Evolutionary conservation across 805 yeast genomes (phyloP).

Genomic region (Saccharomycodes ludwigii): DNA sequence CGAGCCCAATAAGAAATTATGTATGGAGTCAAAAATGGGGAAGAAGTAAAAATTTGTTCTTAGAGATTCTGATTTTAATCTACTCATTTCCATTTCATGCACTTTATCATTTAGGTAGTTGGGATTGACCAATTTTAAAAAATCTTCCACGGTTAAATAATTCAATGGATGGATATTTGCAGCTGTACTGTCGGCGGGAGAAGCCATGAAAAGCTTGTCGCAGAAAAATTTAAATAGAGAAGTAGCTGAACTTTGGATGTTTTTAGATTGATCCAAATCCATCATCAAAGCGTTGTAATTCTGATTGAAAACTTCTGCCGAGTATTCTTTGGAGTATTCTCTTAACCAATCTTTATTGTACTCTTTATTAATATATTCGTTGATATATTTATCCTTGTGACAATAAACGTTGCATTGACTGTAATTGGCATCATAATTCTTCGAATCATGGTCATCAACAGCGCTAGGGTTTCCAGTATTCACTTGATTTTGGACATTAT

Average conservation of each 20-base stretch:
- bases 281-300: conserved; percentile 17
- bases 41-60: conserved; percentile 29
- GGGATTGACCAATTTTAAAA: conserved; percentile 29
- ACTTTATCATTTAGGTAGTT: conserved; percentile 26
- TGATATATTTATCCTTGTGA: not conserved
- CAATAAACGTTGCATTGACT: too few species aligned
- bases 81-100: conserved; percentile 19
- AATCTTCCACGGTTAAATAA: conserved; percentile 26
- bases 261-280: conserved; percentile 8
- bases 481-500: conserved; percentile 8
- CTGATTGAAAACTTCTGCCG: conserved; percentile 16
- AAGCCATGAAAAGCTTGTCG: too few species aligned
- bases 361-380: not conserved
- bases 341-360: not conserved
- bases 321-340: not conserved
- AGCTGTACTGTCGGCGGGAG: not conserved
- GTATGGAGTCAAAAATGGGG: conserved; percentile 74
- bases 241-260: conserved; percentile 1
- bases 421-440: not conserved
- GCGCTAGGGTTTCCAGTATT: not conserved
- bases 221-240: not conserved
- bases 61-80: conserved; percentile 17
- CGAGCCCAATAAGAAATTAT: conserved; percentile 83
- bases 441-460: too few species aligned
- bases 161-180: conserved; percentile 2